Conservation (phyloP, 768 basidiomycete genomes). For the Hypsizygus marmoreus region DNA sequence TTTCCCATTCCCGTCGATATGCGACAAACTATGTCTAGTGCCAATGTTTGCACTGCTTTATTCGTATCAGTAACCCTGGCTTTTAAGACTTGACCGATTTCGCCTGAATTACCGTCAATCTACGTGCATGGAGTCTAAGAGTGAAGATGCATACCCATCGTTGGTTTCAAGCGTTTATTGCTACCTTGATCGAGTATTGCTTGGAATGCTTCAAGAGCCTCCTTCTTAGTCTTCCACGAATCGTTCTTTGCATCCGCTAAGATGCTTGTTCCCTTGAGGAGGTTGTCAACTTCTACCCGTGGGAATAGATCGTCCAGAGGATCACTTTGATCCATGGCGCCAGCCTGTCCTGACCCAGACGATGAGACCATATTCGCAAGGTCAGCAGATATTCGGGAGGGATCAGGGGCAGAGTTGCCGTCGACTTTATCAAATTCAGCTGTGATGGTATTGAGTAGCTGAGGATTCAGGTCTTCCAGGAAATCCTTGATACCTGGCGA, state of each 20-base stretch:
- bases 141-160: slow-evolving; percentile 64
- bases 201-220: slow-evolving; percentile 85
- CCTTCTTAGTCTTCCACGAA: slow-evolving; percentile 96
- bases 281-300: slow-evolving; percentile 85
- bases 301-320: slow-evolving; percentile 94
- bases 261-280: slow-evolving; percentile 83
- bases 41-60: slow-evolving; percentile 88
- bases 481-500: slow-evolving; percentile 83
- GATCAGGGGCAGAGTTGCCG: slow-evolving; percentile 72
- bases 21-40: slow-evolving; percentile 87
- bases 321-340: slow-evolving; percentile 48
- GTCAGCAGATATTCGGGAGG: slow-evolving; percentile 77
- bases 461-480: slow-evolving; percentile 91
- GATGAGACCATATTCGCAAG: slow-evolving; percentile 52
- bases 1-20: slow-evolving; percentile 95
- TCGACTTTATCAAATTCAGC: slow-evolving; percentile 93
- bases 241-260: slow-evolving; percentile 86
- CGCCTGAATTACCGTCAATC: slow-evolving; percentile 52
- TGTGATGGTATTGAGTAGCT: slow-evolving; percentile 87
- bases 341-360: slow-evolving; percentile 42
- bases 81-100: slow-evolving; percentile 88
- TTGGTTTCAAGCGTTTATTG: slow-evolving; percentile 90
- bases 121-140: slow-evolving; percentile 5
- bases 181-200: slow-evolving; percentile 84
- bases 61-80: slow-evolving; percentile 89